Base-by-base conservation (phyloP, 2,329 filamentous ascomycete species). In the Thermomyces lanuginosus region DNA sequence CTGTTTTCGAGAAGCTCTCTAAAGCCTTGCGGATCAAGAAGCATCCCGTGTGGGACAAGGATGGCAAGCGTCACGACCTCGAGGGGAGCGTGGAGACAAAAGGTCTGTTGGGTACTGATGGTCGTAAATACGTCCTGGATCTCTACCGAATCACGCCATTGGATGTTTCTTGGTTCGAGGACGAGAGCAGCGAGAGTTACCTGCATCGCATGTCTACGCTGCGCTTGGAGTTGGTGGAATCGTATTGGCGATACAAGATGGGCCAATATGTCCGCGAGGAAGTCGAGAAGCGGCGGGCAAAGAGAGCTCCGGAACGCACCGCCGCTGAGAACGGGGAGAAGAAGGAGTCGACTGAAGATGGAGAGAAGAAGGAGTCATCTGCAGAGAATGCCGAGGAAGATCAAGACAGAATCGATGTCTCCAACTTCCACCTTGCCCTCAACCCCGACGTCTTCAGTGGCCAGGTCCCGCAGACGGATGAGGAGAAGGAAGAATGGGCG, bases 51-150 rank as follows among this genome's bases (percentile, higher is more conserved):
- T 98, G 89, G 89, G 89, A 98, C 55, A 95, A 95, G 64, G 81
- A 92, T 42, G 72, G 75, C 39, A 78, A 83, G 55, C 72, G 77
- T 35, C 83, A 92, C 44, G 82, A 93, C 35, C 65, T 98, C 3
- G 86, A 95, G 53, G 82, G 80, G 21, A 95, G 84, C 44, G 84
- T 98, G 8, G 89, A 98, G 57, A 98, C 89, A 28, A 98, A 98
- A 62, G 89, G 89, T 28, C 63, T 98, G n/a, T 64, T 98, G 42
- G 89, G 89, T 24, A 98, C 89, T 1, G 89, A 98, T 46, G 89
- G 84, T 19, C 72, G 89, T 42, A 93, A 92, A 51, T 98, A 98
- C 48, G 81, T 93, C n/a, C 69, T 98, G 26, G 89, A 98, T 45
- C 61, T 98, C 28, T 98, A 98, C 61, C 74, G 89, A 31, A 76